Evolutionary conservation across 129 eudicot genomes (phyloP).

Genomic region (Mikania micrantha): DNA sequence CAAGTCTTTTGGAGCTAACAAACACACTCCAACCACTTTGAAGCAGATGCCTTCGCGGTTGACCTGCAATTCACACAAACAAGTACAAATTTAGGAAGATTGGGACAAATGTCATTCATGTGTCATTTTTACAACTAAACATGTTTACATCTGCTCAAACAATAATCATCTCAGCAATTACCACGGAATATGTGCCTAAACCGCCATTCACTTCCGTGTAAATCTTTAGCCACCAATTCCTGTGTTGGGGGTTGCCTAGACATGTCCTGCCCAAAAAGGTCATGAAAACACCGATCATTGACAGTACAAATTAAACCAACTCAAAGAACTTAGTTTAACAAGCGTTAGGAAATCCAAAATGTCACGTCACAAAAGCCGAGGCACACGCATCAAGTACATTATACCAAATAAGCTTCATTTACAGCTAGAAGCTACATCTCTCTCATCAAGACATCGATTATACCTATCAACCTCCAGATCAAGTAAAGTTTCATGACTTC

Average conservation of each 20-base stretch:
- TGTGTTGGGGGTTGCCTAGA: constrained; percentile 95
- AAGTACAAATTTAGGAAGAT: not conserved
- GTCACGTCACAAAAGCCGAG: too few species aligned
- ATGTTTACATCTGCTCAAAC: not conserved
- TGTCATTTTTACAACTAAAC: not conserved
- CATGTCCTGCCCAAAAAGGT: constrained; percentile 37
- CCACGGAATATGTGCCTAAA: constrained; percentile 94
- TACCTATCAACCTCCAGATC: too few species aligned
- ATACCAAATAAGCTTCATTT: too few species aligned
- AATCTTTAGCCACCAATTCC: constrained; percentile 89
- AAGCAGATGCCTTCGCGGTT: constrained; percentile 1
- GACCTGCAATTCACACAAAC: not conserved
- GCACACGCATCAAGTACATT: too few species aligned
- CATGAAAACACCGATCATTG: not conserved
- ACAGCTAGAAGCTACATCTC: too few species aligned
- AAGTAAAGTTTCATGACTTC: too few species aligned
- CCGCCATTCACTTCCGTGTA: constrained; percentile 90
- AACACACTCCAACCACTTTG: constrained; percentile 5
- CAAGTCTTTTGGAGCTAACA: constrained; percentile 1
- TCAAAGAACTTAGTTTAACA: not conserved
- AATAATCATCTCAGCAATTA: constrained; percentile 20
- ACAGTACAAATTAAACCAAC: not conserved
- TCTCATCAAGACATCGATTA: too few species aligned
- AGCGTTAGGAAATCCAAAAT: too few species aligned
- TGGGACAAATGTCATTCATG: not conserved